A percentile compares a stretch with the other conserved stretches of the same genome.
phyloP scores from a whole-genome alignment of 768 basidiomycete species.

The Hysterangium stoloniferum region DNA sequence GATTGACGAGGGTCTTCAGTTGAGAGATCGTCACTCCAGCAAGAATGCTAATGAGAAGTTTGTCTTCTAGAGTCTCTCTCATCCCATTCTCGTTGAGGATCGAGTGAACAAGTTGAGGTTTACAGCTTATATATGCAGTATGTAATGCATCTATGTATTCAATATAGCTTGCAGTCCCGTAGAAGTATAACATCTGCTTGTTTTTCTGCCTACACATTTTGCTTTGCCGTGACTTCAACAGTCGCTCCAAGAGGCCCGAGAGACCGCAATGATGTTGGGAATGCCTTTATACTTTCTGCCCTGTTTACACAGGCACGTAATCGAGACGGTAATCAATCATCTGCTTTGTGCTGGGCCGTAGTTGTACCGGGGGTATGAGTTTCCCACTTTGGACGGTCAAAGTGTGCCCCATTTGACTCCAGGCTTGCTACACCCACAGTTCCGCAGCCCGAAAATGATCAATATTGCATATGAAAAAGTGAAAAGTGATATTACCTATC shows the following conservation, averaged over 20 bases:
- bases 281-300: conserved; percentile 61
- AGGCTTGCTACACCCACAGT: conserved; percentile 95
- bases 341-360: conserved; percentile 44
- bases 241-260: conserved; percentile 51
- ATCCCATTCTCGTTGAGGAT: conserved; percentile 75
- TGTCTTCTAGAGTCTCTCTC: conserved; percentile 75
- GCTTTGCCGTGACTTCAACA: conserved; percentile 63
- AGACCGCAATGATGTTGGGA: conserved; percentile 50
- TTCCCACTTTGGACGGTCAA: conserved; percentile 46
- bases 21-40: conserved; percentile 93
- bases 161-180: conserved; percentile 58
- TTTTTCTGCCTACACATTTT: conserved; percentile 65
- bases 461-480: conserved; percentile 14
- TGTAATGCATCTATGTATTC: not conserved
- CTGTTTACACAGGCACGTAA: conserved; percentile 88
- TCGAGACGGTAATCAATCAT: conserved; percentile 53
- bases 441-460: conserved; percentile 68
- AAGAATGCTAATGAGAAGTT: conserved; percentile 92
- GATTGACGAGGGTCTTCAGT: conserved; percentile 62
- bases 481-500: conserved; percentile 42
- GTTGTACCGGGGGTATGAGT: conserved; percentile 65
- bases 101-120: conserved; percentile 76
- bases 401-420: conserved; percentile 32
- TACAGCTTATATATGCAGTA: conserved; percentile 55
- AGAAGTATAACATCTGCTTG: conserved; percentile 81